Conservation (phyloP, 805 yeast species). For the Wickerhamiella galacta region DNA sequence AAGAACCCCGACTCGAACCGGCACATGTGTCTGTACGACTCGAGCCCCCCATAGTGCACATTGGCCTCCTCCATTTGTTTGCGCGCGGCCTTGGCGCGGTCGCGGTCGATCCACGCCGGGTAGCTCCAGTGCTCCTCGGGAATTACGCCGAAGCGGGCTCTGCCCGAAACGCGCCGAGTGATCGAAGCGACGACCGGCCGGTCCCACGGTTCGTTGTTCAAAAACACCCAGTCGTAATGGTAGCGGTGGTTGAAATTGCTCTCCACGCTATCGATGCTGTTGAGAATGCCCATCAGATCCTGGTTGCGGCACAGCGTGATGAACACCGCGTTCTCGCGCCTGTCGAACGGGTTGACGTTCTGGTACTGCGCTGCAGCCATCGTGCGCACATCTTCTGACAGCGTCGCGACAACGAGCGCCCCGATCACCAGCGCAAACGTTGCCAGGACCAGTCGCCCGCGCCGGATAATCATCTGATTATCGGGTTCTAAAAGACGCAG, state of each 20-base stretch:
- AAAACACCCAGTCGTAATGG: slow-evolving; percentile 61
- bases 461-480: slow-evolving; percentile 68
- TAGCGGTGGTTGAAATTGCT: slow-evolving; percentile 44
- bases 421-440: not conserved
- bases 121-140: slow-evolving; percentile 48
- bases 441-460: slow-evolving; percentile 64
- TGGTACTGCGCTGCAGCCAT: not conserved
- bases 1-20: slow-evolving; percentile 62
- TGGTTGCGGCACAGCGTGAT: slow-evolving; percentile 51
- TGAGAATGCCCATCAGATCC: slow-evolving; percentile 41
- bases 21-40: slow-evolving; percentile 61
- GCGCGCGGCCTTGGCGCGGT: slow-evolving; percentile 30
- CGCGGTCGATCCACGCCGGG: slow-evolving; percentile 46
- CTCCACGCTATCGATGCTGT: slow-evolving; percentile 45
- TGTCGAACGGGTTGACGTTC: slow-evolving; percentile 26
- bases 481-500: too few species aligned
- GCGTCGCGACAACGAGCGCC: not conserved
- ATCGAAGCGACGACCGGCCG: slow-evolving; percentile 36
- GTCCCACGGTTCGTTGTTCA: slow-evolving; percentile 48
- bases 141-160: slow-evolving; percentile 41
- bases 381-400: not conserved
- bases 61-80: slow-evolving; percentile 26
- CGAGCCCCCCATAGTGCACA: slow-evolving; percentile 41
- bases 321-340: slow-evolving; percentile 39
- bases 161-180: slow-evolving; percentile 36